Base-by-base conservation (phyloP, 495 filamentous ascomycete species). In the Lindgomyces ingoldianus region DNA sequence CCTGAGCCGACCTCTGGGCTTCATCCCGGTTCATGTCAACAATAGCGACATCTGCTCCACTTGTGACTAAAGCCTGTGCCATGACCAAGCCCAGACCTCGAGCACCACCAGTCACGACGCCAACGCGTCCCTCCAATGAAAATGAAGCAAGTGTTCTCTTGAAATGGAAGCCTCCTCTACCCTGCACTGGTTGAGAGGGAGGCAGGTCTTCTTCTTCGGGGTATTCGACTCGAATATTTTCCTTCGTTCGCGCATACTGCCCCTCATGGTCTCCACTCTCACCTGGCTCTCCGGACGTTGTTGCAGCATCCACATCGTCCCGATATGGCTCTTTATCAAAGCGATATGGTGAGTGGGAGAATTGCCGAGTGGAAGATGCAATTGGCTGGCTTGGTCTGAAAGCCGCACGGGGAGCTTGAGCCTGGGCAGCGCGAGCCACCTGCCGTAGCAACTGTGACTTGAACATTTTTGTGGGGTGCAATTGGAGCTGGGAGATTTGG, bases 1-100 rank as follows among this genome's bases (percentile, higher is more conserved):
- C 81, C 52, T 84, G 62, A 1, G 91, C 91, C 71, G 91, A 88
- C 67, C 83, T 83, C 65, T 83, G 80, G n/a, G 91, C 93, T 75
- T 96, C 91, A 12, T 91, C 89, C 81, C 88, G 87, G 75, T 96
- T 96, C 74, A 96, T 74, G 76, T 98, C 93, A 16, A 96, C 90
- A 78, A 98, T 89, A 8, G 93, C 93, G 64, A 96, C 81, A 74
- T 96, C 89, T 8, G 90, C 90, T 29, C 93, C 93, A 58, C 88
- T 91, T 12, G 88, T 84, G 26, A 96, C 88, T 66, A 95, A 83
- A 3, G 87, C 92, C 74, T 96, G 91, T 36, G 85, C 88, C 93
- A 98, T 96, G 33, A 96, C 92, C 68, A 96, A 78, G 50, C 91
- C 91, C 68, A 96, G 74, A 3, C 91, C 91, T 68, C 92, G 80